Evolutionary conservation across 2,329 filamentous ascomycete species (phyloP), one percentile per base, ranked within the genome.

Genomic region (Pseudopithomyces maydicus): DNA sequence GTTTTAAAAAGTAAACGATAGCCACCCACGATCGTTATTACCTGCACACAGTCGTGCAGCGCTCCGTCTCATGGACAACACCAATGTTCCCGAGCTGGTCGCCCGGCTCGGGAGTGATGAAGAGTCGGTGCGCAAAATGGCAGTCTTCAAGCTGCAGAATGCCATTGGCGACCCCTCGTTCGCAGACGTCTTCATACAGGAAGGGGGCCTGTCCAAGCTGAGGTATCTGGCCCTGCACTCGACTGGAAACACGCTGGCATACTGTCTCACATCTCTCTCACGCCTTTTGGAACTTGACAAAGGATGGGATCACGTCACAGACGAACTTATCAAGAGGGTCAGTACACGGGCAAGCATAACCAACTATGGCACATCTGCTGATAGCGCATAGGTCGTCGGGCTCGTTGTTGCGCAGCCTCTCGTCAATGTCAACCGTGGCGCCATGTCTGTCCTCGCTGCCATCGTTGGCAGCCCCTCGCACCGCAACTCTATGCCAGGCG

Each of bases 91-190:
- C 46, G 84, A 86, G 64, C 77, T 88, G 63, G 83, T 88, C 57
- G 80, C 82, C 60, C 81, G 84, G 51, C 78, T 89, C 56, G 80
- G 82, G 43, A 85, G 84, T 65, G 83, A 86, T 55, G 85, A 97
- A 78, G 95, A 99, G 82, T 93, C 91, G 55, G 89, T 91, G 66
- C 91, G 93, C 72, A 99, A 99, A 78, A 97, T 98, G 91, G 95
- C 95, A 58, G 95, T 96, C 59, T 99, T 99, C 85, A 97, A 97
- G 80, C 87, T 99, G 64, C 95, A 99, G 78, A 89, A 86, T 62
- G 92, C 91, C 61, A 97, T 99, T 77, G 94, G 93, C 74, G 95
- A 99, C 78, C 94, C 94, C 23, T 90, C 92, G 49, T 98, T 98
- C 76, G 95, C 95, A 70, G 95, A 98, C 76, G 88, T 96, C 67